Percentiles rank a stretch among this genome's conserved stretches.
Conservation (phyloP, 2,329 filamentous ascomycete genomes). For the Pezicula rhizophila region DNA sequence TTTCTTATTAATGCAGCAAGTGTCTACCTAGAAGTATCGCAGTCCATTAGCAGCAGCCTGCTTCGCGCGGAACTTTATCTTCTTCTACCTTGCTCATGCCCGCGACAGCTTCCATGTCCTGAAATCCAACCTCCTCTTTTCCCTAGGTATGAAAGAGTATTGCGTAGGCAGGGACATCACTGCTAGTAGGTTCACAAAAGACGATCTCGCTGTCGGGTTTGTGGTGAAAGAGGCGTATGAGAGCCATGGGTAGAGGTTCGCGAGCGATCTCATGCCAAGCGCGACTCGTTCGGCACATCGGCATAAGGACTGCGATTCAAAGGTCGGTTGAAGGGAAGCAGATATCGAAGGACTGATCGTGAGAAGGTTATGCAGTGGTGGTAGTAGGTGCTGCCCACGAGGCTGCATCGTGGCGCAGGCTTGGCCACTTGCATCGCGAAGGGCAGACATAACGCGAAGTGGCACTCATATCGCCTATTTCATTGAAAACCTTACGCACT, state of each 20-base stretch:
- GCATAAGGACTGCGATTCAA: too few species aligned
- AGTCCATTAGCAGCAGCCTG: too few species aligned
- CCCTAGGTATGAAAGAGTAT: conserved; percentile 24
- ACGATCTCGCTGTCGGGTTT: conserved; percentile 19
- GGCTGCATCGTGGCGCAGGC: conserved; percentile 13
- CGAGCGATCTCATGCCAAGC: conserved; percentile 13
- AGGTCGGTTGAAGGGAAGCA: too few species aligned
- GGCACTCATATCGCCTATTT: conserved; percentile 15
- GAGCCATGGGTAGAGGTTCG: conserved; percentile 13
- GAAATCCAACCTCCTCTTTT: conserved; percentile 11
- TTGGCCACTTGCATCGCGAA: conserved; percentile 13
- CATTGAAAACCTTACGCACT: conserved; percentile 10
- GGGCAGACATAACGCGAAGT: conserved; percentile 14
- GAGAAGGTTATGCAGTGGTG: conserved; percentile 12
- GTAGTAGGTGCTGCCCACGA: conserved; percentile 13
- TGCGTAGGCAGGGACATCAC: conserved; percentile 16
- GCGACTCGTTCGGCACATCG: too few species aligned
- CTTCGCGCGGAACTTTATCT: not conserved
- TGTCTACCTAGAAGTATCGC: too few species aligned
- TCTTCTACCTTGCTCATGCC: too few species aligned
- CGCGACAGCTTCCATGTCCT: conserved; percentile 11
- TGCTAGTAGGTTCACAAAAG: too few species aligned
- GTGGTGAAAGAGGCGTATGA: conserved; percentile 18
- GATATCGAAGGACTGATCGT: conserved; percentile 11
- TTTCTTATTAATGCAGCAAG: too few species aligned